Percentiles rank a stretch among this genome's conserved stretches.
Conservation (phyloP, 495 filamentous ascomycete species). For the Aspergillus wentii region DNA sequence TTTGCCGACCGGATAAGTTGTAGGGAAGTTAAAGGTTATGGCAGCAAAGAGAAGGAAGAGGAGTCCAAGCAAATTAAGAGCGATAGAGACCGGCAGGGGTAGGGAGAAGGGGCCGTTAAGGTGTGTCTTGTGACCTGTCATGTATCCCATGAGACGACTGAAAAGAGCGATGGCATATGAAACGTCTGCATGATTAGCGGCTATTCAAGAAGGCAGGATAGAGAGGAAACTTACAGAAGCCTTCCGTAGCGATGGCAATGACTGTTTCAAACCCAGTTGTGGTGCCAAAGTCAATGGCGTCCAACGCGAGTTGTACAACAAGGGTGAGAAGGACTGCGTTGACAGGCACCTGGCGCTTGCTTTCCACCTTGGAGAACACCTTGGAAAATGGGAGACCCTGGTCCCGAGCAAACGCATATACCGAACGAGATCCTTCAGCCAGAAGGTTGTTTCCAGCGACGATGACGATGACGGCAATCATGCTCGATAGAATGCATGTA, state of each 20-base stretch:
- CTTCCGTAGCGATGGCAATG: conserved; percentile 51
- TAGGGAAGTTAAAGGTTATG: conserved; percentile 57
- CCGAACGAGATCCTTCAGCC: conserved; percentile 40
- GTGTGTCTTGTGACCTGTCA: conserved; percentile 29
- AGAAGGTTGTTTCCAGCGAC: conserved; percentile 36
- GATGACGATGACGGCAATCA: conserved; percentile 39
- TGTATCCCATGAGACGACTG: conserved; percentile 44
- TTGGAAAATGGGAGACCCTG: conserved; percentile 43
- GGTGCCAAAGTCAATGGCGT: conserved; percentile 54
- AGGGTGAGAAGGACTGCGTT: conserved; percentile 45
- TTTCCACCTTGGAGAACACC: conserved; percentile 34
- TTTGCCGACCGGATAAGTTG: conserved; percentile 39
- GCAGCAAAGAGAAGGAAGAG: conserved; percentile 48
- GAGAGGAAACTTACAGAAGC: conserved; percentile 44
- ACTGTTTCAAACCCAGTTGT: conserved; percentile 54
- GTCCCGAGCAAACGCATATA: conserved; percentile 48
- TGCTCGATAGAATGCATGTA: conserved; percentile 35
- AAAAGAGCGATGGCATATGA: conserved; percentile 55
- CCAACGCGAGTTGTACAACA: conserved; percentile 49
- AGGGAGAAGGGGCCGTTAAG: conserved; percentile 25
- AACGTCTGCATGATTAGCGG: conserved; percentile 31
- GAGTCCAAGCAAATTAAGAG: conserved; percentile 46
- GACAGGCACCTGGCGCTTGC: conserved; percentile 40
- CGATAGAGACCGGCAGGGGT: conserved; percentile 35
- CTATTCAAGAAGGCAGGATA: not conserved